phyloP scores from a whole-genome alignment of 306 rosid genomes.

The Arachis stenosperma region DNA sequence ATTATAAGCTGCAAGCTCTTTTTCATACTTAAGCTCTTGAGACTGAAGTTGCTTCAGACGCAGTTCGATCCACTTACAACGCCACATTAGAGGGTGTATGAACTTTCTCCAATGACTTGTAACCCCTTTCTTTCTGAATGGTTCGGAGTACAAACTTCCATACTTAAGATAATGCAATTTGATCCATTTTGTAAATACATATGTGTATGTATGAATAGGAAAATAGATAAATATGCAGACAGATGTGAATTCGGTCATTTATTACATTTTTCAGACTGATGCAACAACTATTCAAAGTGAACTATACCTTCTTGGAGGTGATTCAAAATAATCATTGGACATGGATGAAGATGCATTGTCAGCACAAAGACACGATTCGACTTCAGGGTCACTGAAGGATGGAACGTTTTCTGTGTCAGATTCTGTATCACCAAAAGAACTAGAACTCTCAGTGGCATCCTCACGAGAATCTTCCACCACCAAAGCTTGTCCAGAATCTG shows the following conservation, averaged over 20 bases:
- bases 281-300: neutral
- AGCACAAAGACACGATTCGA: constrained; percentile 47
- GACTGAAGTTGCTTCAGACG: constrained; percentile 61
- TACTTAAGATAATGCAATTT: neutral
- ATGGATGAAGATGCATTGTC: constrained; percentile 38
- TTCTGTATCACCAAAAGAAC: constrained; percentile 75
- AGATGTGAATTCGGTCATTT: neutral
- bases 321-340: constrained; percentile 46
- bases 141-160: constrained; percentile 22
- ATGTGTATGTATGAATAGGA: neutral
- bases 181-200: neutral
- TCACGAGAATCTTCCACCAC: constrained; percentile 39
- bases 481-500: constrained; percentile 39
- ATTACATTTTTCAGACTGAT: too few relatives aligned
- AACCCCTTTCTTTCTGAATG: constrained; percentile 62
- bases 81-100: constrained; percentile 67
- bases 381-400: constrained; percentile 59
- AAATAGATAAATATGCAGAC: neutral
- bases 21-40: constrained; percentile 57
- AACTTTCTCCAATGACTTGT: constrained; percentile 76
- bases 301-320: constrained; percentile 55
- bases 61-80: constrained; percentile 84
- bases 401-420: constrained; percentile 52
- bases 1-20: constrained; percentile 55
- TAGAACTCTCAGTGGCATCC: constrained; percentile 61